These are phyloP conservation scores for Verticillium zaregamsianum DNA, from an alignment of 2,329 filamentous ascomycete species.

Conservation along the genomic window DNA sequence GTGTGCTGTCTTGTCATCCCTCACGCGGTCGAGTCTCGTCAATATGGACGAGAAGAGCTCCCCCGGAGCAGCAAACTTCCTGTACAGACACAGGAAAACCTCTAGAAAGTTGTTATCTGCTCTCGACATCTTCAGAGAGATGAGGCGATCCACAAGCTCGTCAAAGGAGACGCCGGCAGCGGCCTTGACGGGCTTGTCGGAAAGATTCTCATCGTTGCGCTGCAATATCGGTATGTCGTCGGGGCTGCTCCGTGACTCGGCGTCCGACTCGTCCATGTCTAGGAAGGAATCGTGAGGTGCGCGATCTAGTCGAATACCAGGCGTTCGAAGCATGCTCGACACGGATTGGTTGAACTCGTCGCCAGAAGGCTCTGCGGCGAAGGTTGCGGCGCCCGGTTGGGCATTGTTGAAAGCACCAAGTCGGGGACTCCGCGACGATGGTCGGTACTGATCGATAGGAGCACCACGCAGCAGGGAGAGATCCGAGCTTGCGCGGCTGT, in stretches of 20 bases:
- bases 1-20: conserved; percentile 60
- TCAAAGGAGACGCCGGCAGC: conserved; percentile 55
- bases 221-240: conserved; percentile 66
- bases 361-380: conserved; percentile 33
- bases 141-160: conserved; percentile 80
- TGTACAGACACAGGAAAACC: conserved; percentile 88
- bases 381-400: conserved; percentile 21
- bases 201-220: conserved; percentile 59
- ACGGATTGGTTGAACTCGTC: conserved; percentile 35
- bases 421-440: conserved; percentile 34
- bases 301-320: conserved; percentile 49
- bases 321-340: conserved; percentile 44
- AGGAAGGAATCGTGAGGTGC: conserved; percentile 52
- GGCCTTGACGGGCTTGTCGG: conserved; percentile 45
- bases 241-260: conserved; percentile 60
- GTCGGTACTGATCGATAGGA: conserved; percentile 32
- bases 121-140: conserved; percentile 77
- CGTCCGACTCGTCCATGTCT: conserved; percentile 67
- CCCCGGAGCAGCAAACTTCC: conserved; percentile 83
- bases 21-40: conserved; percentile 66
- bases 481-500: conserved; percentile 69
- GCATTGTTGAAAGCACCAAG: conserved; percentile 36
- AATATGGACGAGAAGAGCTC: conserved; percentile 76
- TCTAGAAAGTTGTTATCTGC: conserved; percentile 85
- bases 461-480: conserved; percentile 56